Evolutionary conservation across 148 eudicot genomes (phyloP).

Genomic region (Vaccinium myrtillus): DNA sequence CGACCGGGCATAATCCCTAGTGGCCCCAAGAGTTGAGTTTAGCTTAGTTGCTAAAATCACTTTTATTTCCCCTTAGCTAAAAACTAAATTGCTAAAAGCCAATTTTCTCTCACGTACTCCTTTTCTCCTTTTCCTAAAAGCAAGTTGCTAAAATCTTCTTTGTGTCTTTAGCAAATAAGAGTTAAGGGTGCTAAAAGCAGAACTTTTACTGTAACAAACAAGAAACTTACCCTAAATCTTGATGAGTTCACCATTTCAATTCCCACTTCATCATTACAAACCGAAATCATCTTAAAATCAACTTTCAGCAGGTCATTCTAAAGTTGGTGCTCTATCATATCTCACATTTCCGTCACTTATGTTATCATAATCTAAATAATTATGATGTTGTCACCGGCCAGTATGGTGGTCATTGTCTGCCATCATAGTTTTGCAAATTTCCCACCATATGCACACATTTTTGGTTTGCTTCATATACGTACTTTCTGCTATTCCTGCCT

Average conservation of each 20-base stretch:
- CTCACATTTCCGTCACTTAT: not conserved
- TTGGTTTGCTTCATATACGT: not conserved
- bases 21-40: too few relatives aligned
- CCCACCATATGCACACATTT: not conserved
- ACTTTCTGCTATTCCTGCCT: not conserved
- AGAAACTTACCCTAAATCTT: too few relatives aligned
- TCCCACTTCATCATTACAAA: not conserved
- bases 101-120: too few relatives aligned
- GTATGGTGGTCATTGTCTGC: not conserved
- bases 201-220: too few relatives aligned
- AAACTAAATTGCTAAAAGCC: too few relatives aligned
- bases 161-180: too few relatives aligned
- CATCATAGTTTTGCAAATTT: not conserved
- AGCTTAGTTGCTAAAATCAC: too few relatives aligned
- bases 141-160: too few relatives aligned
- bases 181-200: too few relatives aligned
- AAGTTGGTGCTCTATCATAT: not conserved
- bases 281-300: not conserved
- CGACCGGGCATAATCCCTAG: too few relatives aligned
- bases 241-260: not conserved
- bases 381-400: not conserved
- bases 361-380: not conserved
- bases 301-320: not conserved
- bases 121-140: too few relatives aligned
- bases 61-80: too few relatives aligned